Base-by-base conservation (phyloP, 805 yeast species). In the Pichia pseudocactophila region DNA sequence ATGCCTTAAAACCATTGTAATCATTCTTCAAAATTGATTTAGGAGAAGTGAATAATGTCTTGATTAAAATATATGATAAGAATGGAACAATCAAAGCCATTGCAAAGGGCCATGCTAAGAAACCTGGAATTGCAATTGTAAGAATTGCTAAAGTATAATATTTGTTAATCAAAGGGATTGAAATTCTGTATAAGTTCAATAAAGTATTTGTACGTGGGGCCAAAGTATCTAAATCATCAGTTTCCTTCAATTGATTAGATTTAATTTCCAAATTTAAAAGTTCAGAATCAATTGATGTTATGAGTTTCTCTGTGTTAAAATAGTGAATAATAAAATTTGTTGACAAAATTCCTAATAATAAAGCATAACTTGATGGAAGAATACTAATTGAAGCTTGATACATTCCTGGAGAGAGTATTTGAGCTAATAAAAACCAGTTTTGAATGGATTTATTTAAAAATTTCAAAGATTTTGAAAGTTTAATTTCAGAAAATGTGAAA, bases 91-190 rank as follows among this genome's bases (percentile, higher is more conserved):
- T 78, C 43, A 87, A 59, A 0, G 73, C 78, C 43, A 85, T 60
- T 0, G 81, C 74, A 59, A 89, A 90, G 1, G 97, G 97, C 97
- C 97, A 90, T 2, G 97, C 97, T 26, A 83, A 48, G 2, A 89
- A 54, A 0, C 90, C 90, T 5, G 88, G 94, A n/a, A 82, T 48
- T 17, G 73, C 60, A 30, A 71, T 65, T 66, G 71, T 71, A 1
- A 66, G 45, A 3, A 73, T 57, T 2, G 69, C 62, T n/a, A 51
- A 22, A 3, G 63, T 54, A 40, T 53, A 59, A 26, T 45, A 47
- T 36, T 50, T 52, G 10, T 54, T 49, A 30, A 48, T 51, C 1
- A 56, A 32, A 8, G 51, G 44, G 32, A 33, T 38, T 18, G 47
- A 35, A n/a, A 37, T 36, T 18, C 45, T 38, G 25, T 45, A 47